Evolutionary conservation across 2,329 filamentous ascomycete species (phyloP), one percentile per base, ranked within the genome.

Genomic region (Pseudocercospora cruenta): DNA sequence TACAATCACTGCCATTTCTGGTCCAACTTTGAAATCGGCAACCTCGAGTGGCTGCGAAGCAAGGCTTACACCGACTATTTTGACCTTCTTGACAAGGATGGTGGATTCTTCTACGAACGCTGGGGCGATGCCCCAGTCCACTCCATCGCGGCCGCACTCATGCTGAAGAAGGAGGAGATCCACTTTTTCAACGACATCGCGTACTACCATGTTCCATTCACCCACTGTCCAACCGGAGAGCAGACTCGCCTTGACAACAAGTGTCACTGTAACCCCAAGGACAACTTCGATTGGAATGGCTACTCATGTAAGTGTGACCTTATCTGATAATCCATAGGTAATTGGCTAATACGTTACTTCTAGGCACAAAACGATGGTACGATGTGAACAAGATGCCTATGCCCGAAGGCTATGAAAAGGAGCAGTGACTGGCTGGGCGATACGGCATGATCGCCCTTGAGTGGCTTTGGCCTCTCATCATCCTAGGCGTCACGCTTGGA

Each of bases 161-260:
- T 98, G 80, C 85, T 99, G 70, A 90, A 91, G 80, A 97, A 96
- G 83, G 91, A 95, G 58, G 90, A 99, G 79, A 89, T 99, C 69
- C 95, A 99, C 80, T 99, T 99, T 84, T 99, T 98, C 85, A 92
- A 99, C 80, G 94, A 99, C 76, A 99, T 99, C 75, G 94, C 92
- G 66, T 99, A 99, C 82, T 97, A 93, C 81, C 95, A 99, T 78
- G 91, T 97, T 24, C 95, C 95, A 22, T 99, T 99, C 79, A 98
- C 94, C 4, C 95, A 99, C 81, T 99, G 95, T 80, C 95, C 95
- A 2, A 97, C 93, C 0, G 91, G 91, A 62, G 93, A 98, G 81
- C 86, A 97, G 81, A 88, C 87, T 62, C 88, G 94, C 70, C 80
- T 94, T 63, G 90, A 97, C 71, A 88, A 94, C 72, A 94, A 92